Evolutionary conservation across 306 rosid species (phyloP).

Genomic region (Vicia sativa): DNA sequence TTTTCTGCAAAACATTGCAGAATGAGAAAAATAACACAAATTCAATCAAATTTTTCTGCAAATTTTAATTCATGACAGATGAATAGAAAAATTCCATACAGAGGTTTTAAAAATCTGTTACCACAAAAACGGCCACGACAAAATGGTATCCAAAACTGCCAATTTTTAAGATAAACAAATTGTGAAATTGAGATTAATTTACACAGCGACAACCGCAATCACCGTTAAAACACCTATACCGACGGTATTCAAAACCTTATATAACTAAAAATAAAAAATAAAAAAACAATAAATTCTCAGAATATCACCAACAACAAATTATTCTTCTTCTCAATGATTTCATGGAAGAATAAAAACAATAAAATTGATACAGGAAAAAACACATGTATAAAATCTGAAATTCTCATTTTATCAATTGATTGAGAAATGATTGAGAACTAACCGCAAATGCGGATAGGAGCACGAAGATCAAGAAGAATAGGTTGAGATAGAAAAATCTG

Average conservation of each 20-base stretch:
- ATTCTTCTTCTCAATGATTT: no score
- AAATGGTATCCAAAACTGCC: no score
- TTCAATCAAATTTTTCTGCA: neutral
- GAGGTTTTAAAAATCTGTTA: neutral
- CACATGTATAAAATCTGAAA: neutral
- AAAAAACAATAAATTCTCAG: no score
- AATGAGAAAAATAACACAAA: constrained; percentile 2
- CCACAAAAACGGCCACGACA: neutral
- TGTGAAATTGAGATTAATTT: no score
- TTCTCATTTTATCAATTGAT: neutral
- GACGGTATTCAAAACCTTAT: neutral
- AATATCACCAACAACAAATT: neutral
- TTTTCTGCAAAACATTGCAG: constrained; percentile 3
- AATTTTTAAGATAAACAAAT: neutral
- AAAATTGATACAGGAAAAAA: neutral
- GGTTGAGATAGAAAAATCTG: constrained; percentile 94
- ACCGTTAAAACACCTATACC: neutral
- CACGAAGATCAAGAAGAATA: constrained; percentile 65
- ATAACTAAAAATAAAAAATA: no score
- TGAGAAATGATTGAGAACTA: neutral
- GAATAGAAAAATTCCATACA: neutral
- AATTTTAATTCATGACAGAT: neutral
- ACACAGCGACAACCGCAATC: neutral
- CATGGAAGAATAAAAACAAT: neutral
- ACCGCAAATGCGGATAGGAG: constrained; percentile 91